Base-by-base conservation (phyloP, 345 rosid genomes). In the Corchorus capsularis region DNA sequence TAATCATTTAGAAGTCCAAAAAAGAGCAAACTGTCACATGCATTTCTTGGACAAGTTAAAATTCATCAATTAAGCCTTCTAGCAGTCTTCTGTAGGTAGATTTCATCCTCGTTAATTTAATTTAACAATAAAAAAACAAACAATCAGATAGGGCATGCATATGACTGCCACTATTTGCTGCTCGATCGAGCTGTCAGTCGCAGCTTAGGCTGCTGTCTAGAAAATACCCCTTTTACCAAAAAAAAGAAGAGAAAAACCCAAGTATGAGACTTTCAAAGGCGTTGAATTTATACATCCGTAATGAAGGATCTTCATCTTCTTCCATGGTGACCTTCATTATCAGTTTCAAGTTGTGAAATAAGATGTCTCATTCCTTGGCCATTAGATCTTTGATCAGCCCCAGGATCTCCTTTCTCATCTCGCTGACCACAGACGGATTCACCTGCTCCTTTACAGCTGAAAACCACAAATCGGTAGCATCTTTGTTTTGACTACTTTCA, bases 391-490 rank as follows among this genome's bases (percentile, higher is more conserved):
- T 80, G 53, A 93, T 90, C 78, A 95, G 80, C 74, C 11, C 75
- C 59, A 88, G 77, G 62, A 95, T 85, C 75, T 93, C 96, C 61
- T 53, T 72, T 27, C 91, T 84, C 91, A 89, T 80, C 22, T 68
- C 81, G 52, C 85, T 73, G 75, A 79, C 92, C 63, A 80, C 73
- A 46, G 73, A 52, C 8, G 97, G 87, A 46, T 82, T 89, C 49
- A 93, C 92, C 73, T 78, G 82, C 81, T 86, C 82, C 78, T 87
- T 84, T 81, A 91, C 92, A 64, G 49, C 80, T 71, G 85, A 77
- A 78, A 90, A 88, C 97, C 99, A 96, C 66, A 87, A 59, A 39
- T 65, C 81, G 43, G 76, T 81, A 20, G 8, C 41, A 52, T 84
- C 79, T 78, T 81, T 80, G 37, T 17, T 22, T 52, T 82, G 82